Evolutionary conservation across 805 yeast species (phyloP).

Genomic region (Zygotorulaspora chibaensis): DNA sequence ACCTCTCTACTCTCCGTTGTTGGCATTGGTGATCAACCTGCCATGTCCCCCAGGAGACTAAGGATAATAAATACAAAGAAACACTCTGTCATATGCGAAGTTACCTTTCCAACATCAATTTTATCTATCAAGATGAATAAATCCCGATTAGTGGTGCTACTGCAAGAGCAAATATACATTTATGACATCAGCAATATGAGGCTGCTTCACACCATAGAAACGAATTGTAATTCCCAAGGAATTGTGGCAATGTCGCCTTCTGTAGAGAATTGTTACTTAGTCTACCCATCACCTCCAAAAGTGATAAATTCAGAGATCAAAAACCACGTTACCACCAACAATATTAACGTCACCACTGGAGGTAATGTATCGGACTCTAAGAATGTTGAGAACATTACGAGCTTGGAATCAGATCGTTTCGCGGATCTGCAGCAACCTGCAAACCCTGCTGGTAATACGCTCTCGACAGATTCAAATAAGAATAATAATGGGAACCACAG

Average conservation of each 20-base stretch:
- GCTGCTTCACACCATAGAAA: constrained; percentile 52
- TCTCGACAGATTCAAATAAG: constrained; percentile 3
- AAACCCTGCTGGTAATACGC: constrained; percentile 34
- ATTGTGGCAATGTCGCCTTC: constrained; percentile 58
- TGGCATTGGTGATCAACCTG: constrained; percentile 65
- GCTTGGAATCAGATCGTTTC: not conserved
- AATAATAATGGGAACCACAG: constrained; percentile 12
- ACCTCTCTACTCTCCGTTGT: constrained; percentile 69
- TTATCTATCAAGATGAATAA: constrained; percentile 61
- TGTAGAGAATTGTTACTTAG: constrained; percentile 50
- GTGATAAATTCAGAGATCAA: constrained; percentile 36
- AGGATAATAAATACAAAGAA: constrained; percentile 77
- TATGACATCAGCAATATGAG: constrained; percentile 72
- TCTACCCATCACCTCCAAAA: constrained; percentile 75
- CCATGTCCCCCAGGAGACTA: constrained; percentile 73
- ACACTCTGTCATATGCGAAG: constrained; percentile 58
- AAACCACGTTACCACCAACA: constrained; percentile 31
- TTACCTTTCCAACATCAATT: constrained; percentile 62
- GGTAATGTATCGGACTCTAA: constrained; percentile 2
- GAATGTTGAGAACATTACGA: not conserved
- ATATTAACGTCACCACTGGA: constrained; percentile 18
- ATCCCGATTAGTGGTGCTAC: constrained; percentile 55
- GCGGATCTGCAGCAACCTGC: constrained; percentile 15
- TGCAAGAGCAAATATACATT: constrained; percentile 62
- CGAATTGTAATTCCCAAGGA: constrained; percentile 47